These are phyloP conservation scores for Physcomitrium patens DNA, from an alignment of 225 moss, liverwort and hornwort species.

Conservation along the genomic window DNA sequence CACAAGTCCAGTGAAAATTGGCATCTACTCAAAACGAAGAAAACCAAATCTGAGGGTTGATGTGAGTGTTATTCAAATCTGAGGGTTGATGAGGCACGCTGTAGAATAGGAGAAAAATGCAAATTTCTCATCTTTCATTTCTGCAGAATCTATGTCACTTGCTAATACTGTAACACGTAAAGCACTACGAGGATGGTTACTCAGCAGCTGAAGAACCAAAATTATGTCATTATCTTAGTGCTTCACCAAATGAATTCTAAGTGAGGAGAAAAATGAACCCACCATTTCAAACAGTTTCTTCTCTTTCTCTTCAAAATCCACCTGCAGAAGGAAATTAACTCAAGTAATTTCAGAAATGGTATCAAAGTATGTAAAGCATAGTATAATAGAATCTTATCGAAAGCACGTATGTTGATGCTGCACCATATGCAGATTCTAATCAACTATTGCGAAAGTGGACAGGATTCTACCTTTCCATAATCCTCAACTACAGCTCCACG, in stretches of 20 bases:
- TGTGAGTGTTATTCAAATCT: neutral
- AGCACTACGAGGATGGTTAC: neutral
- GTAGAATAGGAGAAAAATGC: neutral
- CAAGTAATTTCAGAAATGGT: neutral
- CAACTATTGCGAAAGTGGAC: neutral
- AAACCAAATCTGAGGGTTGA: neutral
- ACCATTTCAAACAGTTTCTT: slow-evolving; percentile 88
- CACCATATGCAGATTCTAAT: neutral
- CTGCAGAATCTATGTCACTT: neutral
- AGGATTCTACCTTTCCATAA: slow-evolving; percentile 64
- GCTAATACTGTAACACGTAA: neutral
- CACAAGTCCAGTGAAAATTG: neutral
- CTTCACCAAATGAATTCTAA: neutral
- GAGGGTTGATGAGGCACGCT: neutral
- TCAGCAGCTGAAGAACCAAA: neutral
- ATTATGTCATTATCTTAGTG: neutral
- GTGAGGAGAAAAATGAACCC: slow-evolving; percentile 6
- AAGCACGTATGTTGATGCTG: no score
- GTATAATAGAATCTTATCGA: neutral
- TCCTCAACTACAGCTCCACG: slow-evolving; percentile 81
- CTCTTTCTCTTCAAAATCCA: slow-evolving; percentile 83
- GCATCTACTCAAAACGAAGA: neutral
- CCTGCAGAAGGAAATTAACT: slow-evolving; percentile 46
- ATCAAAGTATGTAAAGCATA: neutral
- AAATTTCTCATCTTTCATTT: neutral